Evolutionary conservation across 2,329 filamentous ascomycete genomes (phyloP).

Genomic region (Venturia nashicola): DNA sequence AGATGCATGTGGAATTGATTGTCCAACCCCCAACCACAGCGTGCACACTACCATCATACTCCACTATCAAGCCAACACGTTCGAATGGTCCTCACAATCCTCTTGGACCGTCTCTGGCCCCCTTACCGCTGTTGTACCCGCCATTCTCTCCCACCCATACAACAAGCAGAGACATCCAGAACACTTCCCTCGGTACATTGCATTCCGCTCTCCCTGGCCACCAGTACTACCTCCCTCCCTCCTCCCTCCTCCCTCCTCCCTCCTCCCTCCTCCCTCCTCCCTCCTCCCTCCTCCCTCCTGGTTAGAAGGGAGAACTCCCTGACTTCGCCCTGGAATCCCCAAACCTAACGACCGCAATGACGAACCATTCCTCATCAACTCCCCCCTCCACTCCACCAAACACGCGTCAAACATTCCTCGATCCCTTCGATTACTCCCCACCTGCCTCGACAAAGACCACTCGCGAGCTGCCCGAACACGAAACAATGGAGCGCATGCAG

Average conservation of each 20-base stretch:
- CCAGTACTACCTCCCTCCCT: background rate
- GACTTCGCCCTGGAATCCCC: background rate
- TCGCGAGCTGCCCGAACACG: background rate
- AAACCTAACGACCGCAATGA: background rate
- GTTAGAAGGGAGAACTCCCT: background rate
- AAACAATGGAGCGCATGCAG: background rate
- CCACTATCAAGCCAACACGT: background rate
- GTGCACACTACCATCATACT: background rate
- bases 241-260: too few species aligned
- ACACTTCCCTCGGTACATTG: background rate
- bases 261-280: too few species aligned
- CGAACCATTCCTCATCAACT: slow-evolving; percentile 1
- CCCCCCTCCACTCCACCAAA: background rate
- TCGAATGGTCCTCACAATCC: background rate
- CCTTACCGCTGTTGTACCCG: background rate
- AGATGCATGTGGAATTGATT: too few species aligned
- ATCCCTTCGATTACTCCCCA: background rate
- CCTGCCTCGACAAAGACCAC: background rate
- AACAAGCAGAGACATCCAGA: background rate
- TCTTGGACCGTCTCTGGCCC: background rate
- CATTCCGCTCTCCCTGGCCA: background rate
- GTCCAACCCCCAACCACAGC: too few species aligned
- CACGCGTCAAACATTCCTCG: background rate
- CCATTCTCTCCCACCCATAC: background rate
- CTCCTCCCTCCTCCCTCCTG: too few species aligned